phyloP scores from a whole-genome alignment of 179 eudicot species.

The Nepenthes alata region DNA sequence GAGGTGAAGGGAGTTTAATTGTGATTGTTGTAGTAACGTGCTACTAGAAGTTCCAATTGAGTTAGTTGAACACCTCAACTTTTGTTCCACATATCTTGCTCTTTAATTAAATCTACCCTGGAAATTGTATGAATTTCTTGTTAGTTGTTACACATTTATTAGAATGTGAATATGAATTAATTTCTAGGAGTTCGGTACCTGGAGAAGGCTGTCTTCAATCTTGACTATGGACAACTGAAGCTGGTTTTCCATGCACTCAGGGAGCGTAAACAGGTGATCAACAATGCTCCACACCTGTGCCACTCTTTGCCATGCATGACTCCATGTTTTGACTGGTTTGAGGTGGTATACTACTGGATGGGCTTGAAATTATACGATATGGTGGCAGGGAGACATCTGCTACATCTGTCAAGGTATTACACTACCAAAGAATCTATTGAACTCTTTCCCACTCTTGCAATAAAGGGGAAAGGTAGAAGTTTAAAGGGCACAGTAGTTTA shows the following conservation, averaged over 20 bases:
- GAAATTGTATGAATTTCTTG: background rate
- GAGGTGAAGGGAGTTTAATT: no score
- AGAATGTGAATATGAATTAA: conserved; percentile 5
- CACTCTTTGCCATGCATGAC: conserved; percentile 96
- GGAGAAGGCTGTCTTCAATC: conserved; percentile 94
- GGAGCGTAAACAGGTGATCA: conserved; percentile 89
- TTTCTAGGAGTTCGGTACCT: conserved; percentile 86
- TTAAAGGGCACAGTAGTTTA: conserved; percentile 97
- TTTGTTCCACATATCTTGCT: background rate
- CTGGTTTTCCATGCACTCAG: conserved; percentile 93
- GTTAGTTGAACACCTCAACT: background rate
- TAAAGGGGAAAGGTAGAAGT: conserved; percentile 47
- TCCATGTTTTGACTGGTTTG: conserved; percentile 93
- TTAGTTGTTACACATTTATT: no score
- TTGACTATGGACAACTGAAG: conserved; percentile 91
- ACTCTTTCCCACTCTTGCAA: conserved; percentile 86
- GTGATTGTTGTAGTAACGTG: no score
- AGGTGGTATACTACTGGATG: conserved; percentile 78
- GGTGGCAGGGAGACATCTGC: conserved; percentile 64
- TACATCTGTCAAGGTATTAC: conserved; percentile 86
- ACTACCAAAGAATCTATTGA: conserved; percentile 76
- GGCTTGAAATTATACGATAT: conserved; percentile 90
- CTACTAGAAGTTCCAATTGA: no score
- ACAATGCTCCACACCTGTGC: conserved; percentile 95
- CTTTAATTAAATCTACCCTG: background rate